Conservation (phyloP, 371 early-diverging fungal genomes). For the Capniomyces stellatus region DNA sequence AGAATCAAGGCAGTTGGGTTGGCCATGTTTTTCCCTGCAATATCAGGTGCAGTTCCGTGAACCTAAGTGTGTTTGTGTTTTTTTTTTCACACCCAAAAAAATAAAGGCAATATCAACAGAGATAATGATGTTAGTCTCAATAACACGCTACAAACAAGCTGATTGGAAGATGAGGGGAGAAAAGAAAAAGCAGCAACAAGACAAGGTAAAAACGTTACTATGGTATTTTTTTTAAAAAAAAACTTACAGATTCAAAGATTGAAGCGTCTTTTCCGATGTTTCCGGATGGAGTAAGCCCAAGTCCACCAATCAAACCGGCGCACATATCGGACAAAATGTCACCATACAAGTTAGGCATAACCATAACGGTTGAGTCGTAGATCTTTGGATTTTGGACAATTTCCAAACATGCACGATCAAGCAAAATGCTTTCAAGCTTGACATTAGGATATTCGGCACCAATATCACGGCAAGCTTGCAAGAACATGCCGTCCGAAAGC, state of each 20-base stretch:
- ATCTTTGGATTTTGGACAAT: conserved; percentile 86
- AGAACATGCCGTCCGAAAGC: conserved; percentile 92
- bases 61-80: too few species aligned
- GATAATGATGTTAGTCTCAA: too few species aligned
- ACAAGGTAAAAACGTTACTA: too few species aligned
- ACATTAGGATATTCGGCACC: conserved; percentile 84
- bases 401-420: conserved; percentile 89
- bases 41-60: conserved; percentile 97
- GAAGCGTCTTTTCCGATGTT: conserved; percentile 94
- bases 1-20: conserved; percentile 88
- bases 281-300: conserved; percentile 93
- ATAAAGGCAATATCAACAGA: too few species aligned
- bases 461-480: conserved; percentile 79
- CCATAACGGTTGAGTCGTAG: conserved; percentile 88
- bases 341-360: conserved; percentile 98
- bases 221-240: too few species aligned
- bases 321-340: conserved; percentile 95
- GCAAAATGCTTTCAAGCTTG: conserved; percentile 72
- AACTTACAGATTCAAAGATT: conserved; percentile 95
- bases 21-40: conserved; percentile 80
- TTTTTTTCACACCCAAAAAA: too few species aligned
- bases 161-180: too few species aligned
- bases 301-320: conserved; percentile 95
- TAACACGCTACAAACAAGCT: too few species aligned
- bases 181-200: too few species aligned